Evolutionary conservation across 2,329 filamentous ascomycete genomes (phyloP).

Genomic region (Cladophialophora immunda): DNA sequence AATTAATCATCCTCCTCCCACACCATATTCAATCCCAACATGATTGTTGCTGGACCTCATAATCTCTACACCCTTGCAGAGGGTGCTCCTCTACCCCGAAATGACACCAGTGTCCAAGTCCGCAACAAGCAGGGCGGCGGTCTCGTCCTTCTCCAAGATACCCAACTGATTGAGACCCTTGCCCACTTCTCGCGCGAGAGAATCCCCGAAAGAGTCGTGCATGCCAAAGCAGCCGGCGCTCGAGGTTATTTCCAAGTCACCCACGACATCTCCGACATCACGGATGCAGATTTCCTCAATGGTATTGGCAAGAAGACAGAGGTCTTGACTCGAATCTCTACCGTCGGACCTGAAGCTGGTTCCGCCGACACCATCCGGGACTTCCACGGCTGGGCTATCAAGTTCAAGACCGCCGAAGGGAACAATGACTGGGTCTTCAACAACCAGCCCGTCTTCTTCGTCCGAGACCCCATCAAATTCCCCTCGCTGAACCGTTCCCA

Average conservation of each 20-base stretch:
- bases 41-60: slow-evolving; percentile 38
- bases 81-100: slow-evolving; percentile 32
- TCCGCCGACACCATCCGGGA: slow-evolving; percentile 59
- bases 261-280: slow-evolving; percentile 65
- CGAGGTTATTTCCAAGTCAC: slow-evolving; percentile 70
- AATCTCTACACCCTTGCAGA: slow-evolving; percentile 38
- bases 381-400: slow-evolving; percentile 60
- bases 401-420: slow-evolving; percentile 62
- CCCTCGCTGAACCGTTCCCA: slow-evolving; percentile 78
- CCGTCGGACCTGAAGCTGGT: slow-evolving; percentile 57
- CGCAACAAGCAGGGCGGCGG: slow-evolving; percentile 43
- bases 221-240: slow-evolving; percentile 67
- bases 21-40: slow-evolving; percentile 3
- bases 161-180: slow-evolving; percentile 68
- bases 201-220: slow-evolving; percentile 69
- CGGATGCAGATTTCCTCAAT: slow-evolving; percentile 63
- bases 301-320: slow-evolving; percentile 63
- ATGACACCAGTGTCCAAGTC: slow-evolving; percentile 36
- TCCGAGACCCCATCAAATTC: slow-evolving; percentile 76
- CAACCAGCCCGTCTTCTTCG: slow-evolving; percentile 71
- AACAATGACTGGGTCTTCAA: slow-evolving; percentile 62
- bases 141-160: slow-evolving; percentile 62
- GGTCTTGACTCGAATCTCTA: slow-evolving; percentile 58
- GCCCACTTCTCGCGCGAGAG: slow-evolving; percentile 70
- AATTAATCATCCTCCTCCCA: neutral